Base-by-base conservation (phyloP, 2,329 filamentous ascomycete genomes). In the Amylocarpus encephaloides region DNA sequence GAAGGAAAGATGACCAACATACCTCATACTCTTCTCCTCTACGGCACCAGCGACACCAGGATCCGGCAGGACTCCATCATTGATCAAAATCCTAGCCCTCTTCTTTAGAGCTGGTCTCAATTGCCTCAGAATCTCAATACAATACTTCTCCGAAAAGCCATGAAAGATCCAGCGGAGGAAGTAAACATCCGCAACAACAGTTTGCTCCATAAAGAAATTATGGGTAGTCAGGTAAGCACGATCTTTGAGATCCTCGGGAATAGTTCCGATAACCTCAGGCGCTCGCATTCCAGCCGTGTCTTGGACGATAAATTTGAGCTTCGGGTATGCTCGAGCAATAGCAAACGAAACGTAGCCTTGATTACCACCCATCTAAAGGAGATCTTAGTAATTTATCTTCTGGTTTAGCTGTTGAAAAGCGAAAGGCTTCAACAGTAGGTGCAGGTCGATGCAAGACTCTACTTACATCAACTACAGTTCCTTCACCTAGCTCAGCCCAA, bases 131-230 rank as follows among this genome's bases (percentile, higher is more conserved):
- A 43, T 51, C 30, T 43, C 13, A 15, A 51, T 43, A 22, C 43
- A 47, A 30, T 47, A 38, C 11, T 47, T 43, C 5, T 51, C 49
- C 18, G 43, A 47, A 30, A 46, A 47, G 2, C 42, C 29, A 15
- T 51, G 49, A 36, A 51, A 47, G 43, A 51, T 43, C 43, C 38
- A 47, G 9, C 49, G 36, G 16, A 47, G 47, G n/a, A 47, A 38
- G 43, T 51, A 51, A 6, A 52, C 48, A 46, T 46, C 46, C 2
- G 70, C 73, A 10, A 56, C 33, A 2, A 44, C 42, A 16, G 49
- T 30, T 46, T 51, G 46, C 6, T 67, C 66, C 6, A 62, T 59
- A 56, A 76, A 72, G 57, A 76, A 71, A 58, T 74, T 67, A 60
- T 77, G 70, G 5, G 57, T 64, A 50, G 64, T 62, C 60, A 66